These are phyloP conservation scores for Cordyceps pruinosa DNA, from an alignment of 2,329 filamentous ascomycete genomes.

Conservation along the genomic window DNA sequence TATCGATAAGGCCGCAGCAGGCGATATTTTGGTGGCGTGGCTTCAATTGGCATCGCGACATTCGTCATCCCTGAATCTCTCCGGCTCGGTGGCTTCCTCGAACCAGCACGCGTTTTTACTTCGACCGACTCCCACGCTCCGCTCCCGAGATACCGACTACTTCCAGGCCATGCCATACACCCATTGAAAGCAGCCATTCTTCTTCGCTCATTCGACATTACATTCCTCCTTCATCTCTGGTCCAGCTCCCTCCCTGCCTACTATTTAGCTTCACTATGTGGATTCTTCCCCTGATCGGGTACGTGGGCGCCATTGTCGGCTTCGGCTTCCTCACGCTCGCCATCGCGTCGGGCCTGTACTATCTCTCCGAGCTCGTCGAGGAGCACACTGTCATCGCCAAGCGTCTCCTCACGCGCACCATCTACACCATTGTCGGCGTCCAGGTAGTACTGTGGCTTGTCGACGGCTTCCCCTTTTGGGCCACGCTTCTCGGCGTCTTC, in stretches of 20 bases:
- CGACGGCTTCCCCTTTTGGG: slow-evolving; percentile 75
- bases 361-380: slow-evolving; percentile 94
- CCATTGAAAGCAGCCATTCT: not conserved
- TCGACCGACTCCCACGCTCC: no score
- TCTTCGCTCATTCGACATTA: not conserved
- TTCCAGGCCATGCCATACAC: slow-evolving; percentile 5
- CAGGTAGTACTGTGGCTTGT: slow-evolving; percentile 70
- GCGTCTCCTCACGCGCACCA: slow-evolving; percentile 74
- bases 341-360: slow-evolving; percentile 97
- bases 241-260: slow-evolving; percentile 4
- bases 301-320: slow-evolving; percentile 76
- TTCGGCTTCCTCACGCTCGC: slow-evolving; percentile 93
- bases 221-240: no score
- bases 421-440: slow-evolving; percentile 70
- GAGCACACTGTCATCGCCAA: slow-evolving; percentile 94
- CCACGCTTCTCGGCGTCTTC: slow-evolving; percentile 67
- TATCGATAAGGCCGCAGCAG: slow-evolving; percentile 8
- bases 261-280: slow-evolving; percentile 56
- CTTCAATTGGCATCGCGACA: not conserved
- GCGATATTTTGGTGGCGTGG: not conserved
- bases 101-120: not conserved
- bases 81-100: not conserved
- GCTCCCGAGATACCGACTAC: no score
- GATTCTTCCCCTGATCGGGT: slow-evolving; percentile 89
- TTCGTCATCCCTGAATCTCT: slow-evolving; percentile 7